A percentile compares a stretch with the other conserved stretches of the same genome.
These are phyloP conservation scores for Dothideomycetes sp. DNA, from an alignment of 2,329 filamentous ascomycete genomes.

Conservation along the genomic window DNA sequence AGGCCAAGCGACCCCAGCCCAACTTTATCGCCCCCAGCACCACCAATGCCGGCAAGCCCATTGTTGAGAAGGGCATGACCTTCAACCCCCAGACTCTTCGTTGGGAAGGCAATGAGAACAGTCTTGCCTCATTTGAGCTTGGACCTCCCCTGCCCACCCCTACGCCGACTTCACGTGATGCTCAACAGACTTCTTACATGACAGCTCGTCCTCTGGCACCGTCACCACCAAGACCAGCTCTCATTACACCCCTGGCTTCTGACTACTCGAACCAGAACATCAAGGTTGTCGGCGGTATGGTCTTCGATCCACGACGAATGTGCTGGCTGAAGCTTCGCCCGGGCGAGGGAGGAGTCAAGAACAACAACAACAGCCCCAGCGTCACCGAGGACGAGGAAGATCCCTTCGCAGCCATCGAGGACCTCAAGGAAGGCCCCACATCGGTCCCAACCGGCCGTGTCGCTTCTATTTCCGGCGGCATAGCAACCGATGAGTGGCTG, in stretches of 20 bases:
- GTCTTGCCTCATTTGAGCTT: conserved; percentile 65
- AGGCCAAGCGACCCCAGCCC: conserved; percentile 48
- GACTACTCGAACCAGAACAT: conserved; percentile 68
- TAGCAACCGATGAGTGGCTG: conserved; percentile 59
- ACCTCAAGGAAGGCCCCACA: conserved; percentile 60
- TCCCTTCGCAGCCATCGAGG: conserved; percentile 88
- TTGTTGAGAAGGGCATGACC: conserved; percentile 78
- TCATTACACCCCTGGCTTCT: conserved; percentile 72
- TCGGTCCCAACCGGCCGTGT: conserved; percentile 15
- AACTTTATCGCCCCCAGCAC: conserved; percentile 34
- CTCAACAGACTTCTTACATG: conserved; percentile 26
- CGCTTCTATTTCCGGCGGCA: conserved; percentile 17
- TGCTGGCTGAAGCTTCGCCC: conserved; percentile 76
- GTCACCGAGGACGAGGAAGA: conserved; percentile 79
- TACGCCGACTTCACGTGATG: conserved; percentile 27
- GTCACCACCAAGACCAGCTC: conserved; percentile 53
- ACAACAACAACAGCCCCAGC: conserved; percentile 29
- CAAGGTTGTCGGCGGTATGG: conserved; percentile 94
- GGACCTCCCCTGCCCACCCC: conserved; percentile 27
- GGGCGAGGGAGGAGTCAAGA: conserved; percentile 18
- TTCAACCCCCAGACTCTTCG: conserved; percentile 80
- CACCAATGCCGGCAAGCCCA: conserved; percentile 14
- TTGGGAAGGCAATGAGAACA: conserved; percentile 97
- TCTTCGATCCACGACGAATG: conserved; percentile 95
- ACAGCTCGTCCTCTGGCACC: conserved; percentile 20